Base-by-base conservation (phyloP, 768 basidiomycete species). In the Lentinula raphanica region DNA sequence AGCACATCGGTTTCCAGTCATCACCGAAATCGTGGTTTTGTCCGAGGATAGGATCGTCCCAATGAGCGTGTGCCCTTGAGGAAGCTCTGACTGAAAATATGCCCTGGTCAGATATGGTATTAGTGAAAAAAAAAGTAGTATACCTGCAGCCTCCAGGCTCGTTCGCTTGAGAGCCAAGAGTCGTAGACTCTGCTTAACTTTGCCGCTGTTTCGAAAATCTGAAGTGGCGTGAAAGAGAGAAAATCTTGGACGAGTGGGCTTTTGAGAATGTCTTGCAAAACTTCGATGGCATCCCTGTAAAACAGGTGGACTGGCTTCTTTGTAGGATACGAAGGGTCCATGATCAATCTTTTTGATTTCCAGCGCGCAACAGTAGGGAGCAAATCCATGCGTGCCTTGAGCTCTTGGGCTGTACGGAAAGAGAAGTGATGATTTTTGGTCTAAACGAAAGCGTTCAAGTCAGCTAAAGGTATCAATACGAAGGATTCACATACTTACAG, bases 21-120 rank as follows among this genome's bases (percentile, higher is more conserved):
- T 59, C n/a, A 59, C 60, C 1, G 56, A 59, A 21, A 67, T 65
- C 23, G 60, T 67, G 7, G 65, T 67, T 38, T 65, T 67, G 46
- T 67, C 66, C 1, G 64, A 65, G 17, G 60, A 64, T 19, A 55
- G 28, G 1, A 64, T 54, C 3, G 28, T 9, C 1, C 38, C 38
- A 15, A 39, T 5, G 5, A 39, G 7, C 5, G 38, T 39, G n/a
- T 12, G 13, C 13, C 38, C 13, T 9, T 11, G 13, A 39, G 38
- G 38, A 39, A 32, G 31, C 31, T 32, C 31, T 5, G 31, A 32
- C 31, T 32, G n/a, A n/a, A 17, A 15, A 12, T 17, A 15, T 13
- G 1, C 7, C 1, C n/a, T 5, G n/a, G 13, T 9, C n/a, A 11
- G 17, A 5, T 11, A 39, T 32, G 31, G 5, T 32, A 39, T 2